Evolutionary conservation across 805 yeast genomes (phyloP).

Genomic region (Blastobotrys muscicola): DNA sequence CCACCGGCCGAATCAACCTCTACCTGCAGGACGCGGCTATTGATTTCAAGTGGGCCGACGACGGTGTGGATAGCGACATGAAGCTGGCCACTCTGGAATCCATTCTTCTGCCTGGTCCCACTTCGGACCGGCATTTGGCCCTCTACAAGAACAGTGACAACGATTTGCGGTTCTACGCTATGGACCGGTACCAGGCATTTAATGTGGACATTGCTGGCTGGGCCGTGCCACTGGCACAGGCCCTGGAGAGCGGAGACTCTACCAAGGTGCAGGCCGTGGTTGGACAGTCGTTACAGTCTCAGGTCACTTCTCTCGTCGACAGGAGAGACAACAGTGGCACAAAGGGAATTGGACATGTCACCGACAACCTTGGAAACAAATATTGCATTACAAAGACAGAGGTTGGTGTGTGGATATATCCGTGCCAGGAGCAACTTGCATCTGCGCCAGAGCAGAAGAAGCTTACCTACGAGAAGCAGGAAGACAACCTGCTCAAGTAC

Average conservation of each 20-base stretch:
- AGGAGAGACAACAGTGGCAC: conserved; percentile 12
- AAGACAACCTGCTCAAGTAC: conserved; percentile 1
- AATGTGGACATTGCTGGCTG: conserved; percentile 7
- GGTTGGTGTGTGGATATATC: conserved; percentile 6
- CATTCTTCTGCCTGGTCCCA: neutral
- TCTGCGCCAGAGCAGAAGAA: no score
- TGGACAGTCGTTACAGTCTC: conserved; percentile 14
- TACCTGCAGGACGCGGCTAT: conserved; percentile 15
- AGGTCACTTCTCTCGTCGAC: conserved; percentile 18
- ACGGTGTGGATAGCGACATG: conserved; percentile 4
- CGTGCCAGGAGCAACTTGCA: neutral
- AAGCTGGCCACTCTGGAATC: conserved; percentile 6
- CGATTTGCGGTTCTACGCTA: neutral
- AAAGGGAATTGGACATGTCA: conserved; percentile 2
- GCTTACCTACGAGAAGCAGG: conserved; percentile 1
- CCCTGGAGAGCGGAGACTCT: conserved; percentile 6
- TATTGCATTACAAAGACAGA: conserved; percentile 3
- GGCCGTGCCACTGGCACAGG: conserved; percentile 7
- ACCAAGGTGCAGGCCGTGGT: neutral
- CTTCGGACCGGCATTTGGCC: neutral
- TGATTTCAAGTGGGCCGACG: conserved; percentile 3
- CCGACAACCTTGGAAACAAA: conserved; percentile 2
- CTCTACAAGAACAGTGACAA: neutral
- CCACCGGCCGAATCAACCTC: conserved; percentile 17
- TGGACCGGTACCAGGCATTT: neutral